Percentiles rank a stretch among this genome's conserved stretches.
These are phyloP conservation scores for Pezizomycotina sp. DNA, from an alignment of 2,329 filamentous ascomycete genomes.

Conservation along the genomic window DNA sequence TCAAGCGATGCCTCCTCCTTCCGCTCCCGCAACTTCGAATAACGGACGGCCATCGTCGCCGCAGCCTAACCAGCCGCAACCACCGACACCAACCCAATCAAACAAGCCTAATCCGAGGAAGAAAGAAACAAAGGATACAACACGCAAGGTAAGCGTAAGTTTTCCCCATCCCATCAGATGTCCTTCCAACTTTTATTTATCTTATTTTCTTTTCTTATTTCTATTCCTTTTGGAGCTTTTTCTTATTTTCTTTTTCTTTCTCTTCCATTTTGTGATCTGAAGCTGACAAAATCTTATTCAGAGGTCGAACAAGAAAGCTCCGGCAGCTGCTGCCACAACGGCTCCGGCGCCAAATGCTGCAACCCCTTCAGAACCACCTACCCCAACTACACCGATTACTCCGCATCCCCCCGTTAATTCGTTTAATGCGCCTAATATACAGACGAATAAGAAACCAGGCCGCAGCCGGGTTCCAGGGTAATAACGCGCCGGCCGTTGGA, in stretches of 20 bases:
- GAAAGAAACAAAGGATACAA: slow-evolving; percentile 50
- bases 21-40: slow-evolving; percentile 39
- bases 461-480: slow-evolving; percentile 29
- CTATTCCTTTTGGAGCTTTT: slow-evolving; percentile 26
- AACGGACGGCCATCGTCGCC: slow-evolving; percentile 41
- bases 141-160: slow-evolving; percentile 45
- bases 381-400: slow-evolving; percentile 48
- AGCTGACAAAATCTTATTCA: slow-evolving; percentile 28
- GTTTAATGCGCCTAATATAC: slow-evolving; percentile 27
- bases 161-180: too few species aligned
- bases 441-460: slow-evolving; percentile 11
- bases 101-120: slow-evolving; percentile 65
- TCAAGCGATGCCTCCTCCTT: slow-evolving; percentile 51
- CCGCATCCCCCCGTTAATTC: slow-evolving; percentile 40
- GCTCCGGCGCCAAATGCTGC: slow-evolving; percentile 31
- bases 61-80: slow-evolving; percentile 49
- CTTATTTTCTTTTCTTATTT: too few species aligned
- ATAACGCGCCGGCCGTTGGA: slow-evolving; percentile 30
- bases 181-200: too few species aligned
- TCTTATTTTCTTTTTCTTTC: slow-evolving; percentile 24
- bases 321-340: slow-evolving; percentile 31
- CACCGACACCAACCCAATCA: slow-evolving; percentile 57
- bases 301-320: slow-evolving; percentile 47
- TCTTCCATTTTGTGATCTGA: slow-evolving; percentile 22
- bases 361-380: slow-evolving; percentile 36